Evolutionary conservation across 2,329 filamentous ascomycete genomes (phyloP).

Genomic region (Amauroascus niger): DNA sequence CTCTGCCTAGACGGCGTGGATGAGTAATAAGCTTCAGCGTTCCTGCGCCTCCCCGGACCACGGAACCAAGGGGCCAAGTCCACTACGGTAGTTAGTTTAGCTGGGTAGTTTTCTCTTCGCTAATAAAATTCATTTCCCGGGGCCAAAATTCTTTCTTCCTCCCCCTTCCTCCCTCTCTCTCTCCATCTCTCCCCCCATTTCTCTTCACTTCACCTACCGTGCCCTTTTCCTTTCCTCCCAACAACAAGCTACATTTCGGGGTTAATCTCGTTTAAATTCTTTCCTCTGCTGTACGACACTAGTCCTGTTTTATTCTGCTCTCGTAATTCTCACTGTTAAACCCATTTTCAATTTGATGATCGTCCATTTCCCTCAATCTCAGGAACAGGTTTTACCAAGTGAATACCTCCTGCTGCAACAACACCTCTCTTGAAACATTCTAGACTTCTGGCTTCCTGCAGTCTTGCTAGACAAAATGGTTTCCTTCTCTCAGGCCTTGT

Average conservation of each 20-base stretch:
- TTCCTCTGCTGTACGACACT: background rate
- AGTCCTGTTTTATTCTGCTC: background rate
- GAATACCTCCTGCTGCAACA: no score
- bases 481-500: conserved; percentile 47
- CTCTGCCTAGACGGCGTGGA: background rate
- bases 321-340: background rate
- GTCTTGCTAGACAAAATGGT: conserved; percentile 28
- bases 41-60: conserved; percentile 1
- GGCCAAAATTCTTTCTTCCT: conserved; percentile 8
- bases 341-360: background rate
- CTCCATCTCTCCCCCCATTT: background rate
- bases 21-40: background rate
- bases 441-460: background rate
- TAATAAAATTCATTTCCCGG: background rate
- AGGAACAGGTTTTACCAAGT: background rate
- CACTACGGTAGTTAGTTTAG: no score
- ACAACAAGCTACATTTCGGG: background rate
- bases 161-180: no score
- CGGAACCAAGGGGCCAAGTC: background rate
- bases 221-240: background rate
- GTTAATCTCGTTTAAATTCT: background rate
- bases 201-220: background rate
- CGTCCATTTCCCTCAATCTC: background rate
- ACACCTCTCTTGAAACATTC: background rate
- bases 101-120: background rate